Conservation (phyloP, 306 rosid species). For the Ammopiptanthus mongolicus region DNA sequence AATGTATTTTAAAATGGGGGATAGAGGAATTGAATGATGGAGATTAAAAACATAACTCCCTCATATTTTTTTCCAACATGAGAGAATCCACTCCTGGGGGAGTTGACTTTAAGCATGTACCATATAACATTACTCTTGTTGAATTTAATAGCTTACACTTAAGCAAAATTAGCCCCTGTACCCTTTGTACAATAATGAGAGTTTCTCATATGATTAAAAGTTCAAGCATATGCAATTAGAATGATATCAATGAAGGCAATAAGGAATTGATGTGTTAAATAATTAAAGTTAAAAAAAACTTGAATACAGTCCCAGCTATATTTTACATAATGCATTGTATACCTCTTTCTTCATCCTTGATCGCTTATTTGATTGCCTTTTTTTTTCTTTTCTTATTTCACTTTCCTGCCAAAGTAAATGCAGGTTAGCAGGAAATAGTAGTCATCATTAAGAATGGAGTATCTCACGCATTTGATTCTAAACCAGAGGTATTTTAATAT, state of each 20-base stretch:
- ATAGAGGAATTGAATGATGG: no score
- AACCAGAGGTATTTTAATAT: neutral
- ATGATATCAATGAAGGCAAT: neutral
- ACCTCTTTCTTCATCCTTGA: conserved; percentile 38
- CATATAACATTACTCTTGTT: neutral
- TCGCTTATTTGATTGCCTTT: conserved; percentile 27
- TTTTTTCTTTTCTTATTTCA: conserved; percentile 31
- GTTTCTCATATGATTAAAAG: neutral
- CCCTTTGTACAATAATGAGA: neutral
- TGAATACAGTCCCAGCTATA: neutral
- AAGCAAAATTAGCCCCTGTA: neutral
- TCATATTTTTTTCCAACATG: no score
- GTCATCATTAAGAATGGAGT: neutral
- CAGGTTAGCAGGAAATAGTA: neutral
- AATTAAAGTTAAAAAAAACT: neutral
- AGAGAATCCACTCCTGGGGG: no score
- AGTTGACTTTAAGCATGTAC: neutral
- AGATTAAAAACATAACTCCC: no score
- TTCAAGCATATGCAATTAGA: neutral
- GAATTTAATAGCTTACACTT: neutral
- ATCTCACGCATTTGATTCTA: neutral
- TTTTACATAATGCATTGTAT: neutral
- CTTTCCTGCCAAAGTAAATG: conserved; percentile 33
- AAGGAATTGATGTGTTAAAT: neutral
- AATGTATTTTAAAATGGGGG: no score